Evolutionary conservation across 1,139 yeast genomes (phyloP).

Genomic region (Scheffersomyces insectosa): DNA sequence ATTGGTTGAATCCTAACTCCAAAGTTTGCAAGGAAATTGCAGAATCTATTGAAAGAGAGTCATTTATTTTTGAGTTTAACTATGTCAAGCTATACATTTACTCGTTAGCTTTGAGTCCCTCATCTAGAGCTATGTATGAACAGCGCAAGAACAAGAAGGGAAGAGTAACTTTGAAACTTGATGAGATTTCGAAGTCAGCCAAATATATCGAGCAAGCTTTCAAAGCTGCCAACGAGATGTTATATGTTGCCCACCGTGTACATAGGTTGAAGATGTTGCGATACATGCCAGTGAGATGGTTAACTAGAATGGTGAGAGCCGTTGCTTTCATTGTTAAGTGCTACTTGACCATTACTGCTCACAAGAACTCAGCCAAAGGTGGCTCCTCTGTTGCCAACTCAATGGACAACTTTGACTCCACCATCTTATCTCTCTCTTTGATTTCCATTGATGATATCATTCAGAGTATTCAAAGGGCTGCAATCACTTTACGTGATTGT

Average conservation of each 20-base stretch:
- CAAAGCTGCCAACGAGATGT: slow-evolving; percentile 78
- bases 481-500: slow-evolving; percentile 74
- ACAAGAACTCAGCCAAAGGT: slow-evolving; percentile 20
- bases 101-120: slow-evolving; percentile 70
- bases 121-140: slow-evolving; percentile 18
- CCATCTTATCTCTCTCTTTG: slow-evolving; percentile 60
- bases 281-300: slow-evolving; percentile 91
- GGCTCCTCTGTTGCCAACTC: slow-evolving; percentile 16
- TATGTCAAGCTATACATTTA: slow-evolving; percentile 82
- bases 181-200: slow-evolving; percentile 73
- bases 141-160: slow-evolving; percentile 19
- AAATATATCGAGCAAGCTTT: slow-evolving; percentile 81
- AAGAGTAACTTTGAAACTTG: slow-evolving; percentile 49
- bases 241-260: slow-evolving; percentile 70
- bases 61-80: slow-evolving; percentile 77
- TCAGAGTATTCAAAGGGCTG: slow-evolving; percentile 68
- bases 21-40: slow-evolving; percentile 40
- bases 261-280: slow-evolving; percentile 63
- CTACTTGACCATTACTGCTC: slow-evolving; percentile 64
- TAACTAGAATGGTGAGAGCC: slow-evolving; percentile 83
- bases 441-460: slow-evolving; percentile 73
- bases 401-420: slow-evolving; percentile 43
- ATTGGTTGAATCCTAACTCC: slow-evolving; percentile 37
- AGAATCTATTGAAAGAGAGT: slow-evolving; percentile 59
- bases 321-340: slow-evolving; percentile 90